Evolutionary conservation across 2,329 filamentous ascomycete species (phyloP).

Genomic region (Aquanectria penicillioides): DNA sequence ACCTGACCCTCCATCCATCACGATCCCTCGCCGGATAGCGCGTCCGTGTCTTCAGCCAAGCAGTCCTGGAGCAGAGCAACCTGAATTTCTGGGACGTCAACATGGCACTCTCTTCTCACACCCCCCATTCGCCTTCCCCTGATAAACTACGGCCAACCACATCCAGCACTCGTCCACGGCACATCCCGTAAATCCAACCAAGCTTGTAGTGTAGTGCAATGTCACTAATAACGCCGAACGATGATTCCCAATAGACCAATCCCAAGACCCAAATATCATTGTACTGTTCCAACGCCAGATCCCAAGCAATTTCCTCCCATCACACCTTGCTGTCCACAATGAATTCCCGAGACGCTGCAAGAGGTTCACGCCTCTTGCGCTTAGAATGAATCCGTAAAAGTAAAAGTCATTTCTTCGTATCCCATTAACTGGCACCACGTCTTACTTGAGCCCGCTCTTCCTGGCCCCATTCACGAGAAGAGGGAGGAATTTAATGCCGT

Average conservation of each 20-base stretch:
- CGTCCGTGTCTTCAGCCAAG: neutral
- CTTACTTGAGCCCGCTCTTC: neutral
- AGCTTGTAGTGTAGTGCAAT: neutral
- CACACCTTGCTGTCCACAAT: neutral
- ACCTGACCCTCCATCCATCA: neutral
- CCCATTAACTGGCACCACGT: neutral
- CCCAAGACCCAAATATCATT: slow-evolving; percentile 14
- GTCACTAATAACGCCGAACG: slow-evolving; percentile 37
- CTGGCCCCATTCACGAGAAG: neutral
- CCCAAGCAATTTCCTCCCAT: neutral
- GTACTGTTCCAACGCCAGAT: neutral
- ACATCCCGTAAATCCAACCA: slow-evolving; percentile 16
- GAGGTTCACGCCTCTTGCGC: slow-evolving; percentile 1
- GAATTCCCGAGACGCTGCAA: neutral
- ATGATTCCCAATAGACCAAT: slow-evolving; percentile 33
- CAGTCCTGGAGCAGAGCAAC: too few relatives aligned
- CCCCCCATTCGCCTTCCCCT: neutral
- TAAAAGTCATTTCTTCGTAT: neutral
- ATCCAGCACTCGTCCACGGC: neutral
- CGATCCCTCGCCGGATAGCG: neutral
- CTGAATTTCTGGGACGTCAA: neutral
- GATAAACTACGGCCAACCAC: neutral
- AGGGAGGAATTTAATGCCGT: neutral
- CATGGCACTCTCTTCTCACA: neutral
- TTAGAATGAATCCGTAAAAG: too few relatives aligned